Base-by-base conservation (phyloP, 331 rosid genomes). In the Arachis monticola region DNA sequence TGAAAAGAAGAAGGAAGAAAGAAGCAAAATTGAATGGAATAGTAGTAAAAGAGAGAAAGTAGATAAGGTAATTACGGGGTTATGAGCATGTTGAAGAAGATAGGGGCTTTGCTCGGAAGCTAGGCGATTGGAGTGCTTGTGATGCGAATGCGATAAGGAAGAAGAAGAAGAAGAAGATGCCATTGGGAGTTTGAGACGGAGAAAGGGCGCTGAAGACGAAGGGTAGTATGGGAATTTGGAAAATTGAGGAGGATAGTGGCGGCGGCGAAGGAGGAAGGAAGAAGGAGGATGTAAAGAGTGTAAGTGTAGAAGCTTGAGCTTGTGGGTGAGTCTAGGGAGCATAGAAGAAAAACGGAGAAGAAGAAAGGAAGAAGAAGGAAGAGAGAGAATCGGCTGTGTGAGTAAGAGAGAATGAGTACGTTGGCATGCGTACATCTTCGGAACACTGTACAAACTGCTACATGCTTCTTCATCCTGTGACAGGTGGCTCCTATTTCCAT, bases 21-120 rank as follows among this genome's bases (percentile, higher is more conserved):
- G 3, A 14, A 72, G 3, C 3, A 10, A 0, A 11, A 11, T 1
- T 7, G 8, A 14, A 56, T 61, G 56, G 10, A 56, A 4, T n/a
- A 53, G 61, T 6, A 27, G 8, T 8, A 60, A 73, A 0, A 7
- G 13, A 42, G 60, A 44, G 10, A 13, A 8, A 2, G 22, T 12
- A 52, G 41, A 1, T 1, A 53, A 53, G 42, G 2, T 1, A 68
- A 7, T 63, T 56, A 80, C 98, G 55, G 97, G 97, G 55, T 94
- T 94, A 57, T 94, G 97, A n/a, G 97, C 93, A 68, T 94, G 98
- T 71, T 94, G 97, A 40, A 94, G 94, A 84, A 94, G 97, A 79
- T 94, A 94, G 8, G 96, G 98, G 74, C 97, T 94, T 38, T 91
- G 97, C 83, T 94, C 89, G 8, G 89, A 79, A 5, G 96, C 90